Evolutionary conservation across 192 early-diverging fungal genomes (phyloP).

Genomic region (Coemansia sp.): DNA sequence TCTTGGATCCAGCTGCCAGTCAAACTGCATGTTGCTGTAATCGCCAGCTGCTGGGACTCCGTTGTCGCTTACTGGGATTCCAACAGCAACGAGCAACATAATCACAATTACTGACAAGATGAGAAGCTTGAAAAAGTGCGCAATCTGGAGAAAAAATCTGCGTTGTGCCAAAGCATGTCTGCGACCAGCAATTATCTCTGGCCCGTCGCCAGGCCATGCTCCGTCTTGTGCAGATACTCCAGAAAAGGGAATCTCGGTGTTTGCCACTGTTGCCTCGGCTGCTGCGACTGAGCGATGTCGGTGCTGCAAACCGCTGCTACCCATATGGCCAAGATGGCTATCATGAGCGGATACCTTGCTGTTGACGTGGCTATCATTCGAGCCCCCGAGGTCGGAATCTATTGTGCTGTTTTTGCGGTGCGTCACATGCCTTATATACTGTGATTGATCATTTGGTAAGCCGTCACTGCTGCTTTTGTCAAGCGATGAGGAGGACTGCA

Average conservation of each 20-base stretch:
- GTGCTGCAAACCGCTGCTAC: neutral
- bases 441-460: neutral
- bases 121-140: slow-evolving; percentile 38
- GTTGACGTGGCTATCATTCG: slow-evolving; percentile 2
- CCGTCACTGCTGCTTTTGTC: neutral
- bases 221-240: neutral
- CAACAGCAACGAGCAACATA: slow-evolving; percentile 41
- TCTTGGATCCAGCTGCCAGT: slow-evolving; percentile 34
- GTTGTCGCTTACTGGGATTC: slow-evolving; percentile 45
- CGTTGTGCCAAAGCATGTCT: slow-evolving; percentile 9
- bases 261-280: neutral
- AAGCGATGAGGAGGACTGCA: neutral
- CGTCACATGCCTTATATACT: slow-evolving; percentile 6
- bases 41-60: slow-evolving; percentile 33
- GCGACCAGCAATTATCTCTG: slow-evolving; percentile 5
- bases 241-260: neutral
- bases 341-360: neutral
- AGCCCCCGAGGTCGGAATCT: neutral
- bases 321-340: neutral
- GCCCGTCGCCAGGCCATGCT: slow-evolving; percentile 20
- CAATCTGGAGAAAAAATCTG: neutral
- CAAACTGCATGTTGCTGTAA: slow-evolving; percentile 32
- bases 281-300: neutral
- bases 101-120: slow-evolving; percentile 34
- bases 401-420: slow-evolving; percentile 8